Base-by-base conservation (phyloP, 23 red algal species). In the Gracilaria caudata region DNA sequence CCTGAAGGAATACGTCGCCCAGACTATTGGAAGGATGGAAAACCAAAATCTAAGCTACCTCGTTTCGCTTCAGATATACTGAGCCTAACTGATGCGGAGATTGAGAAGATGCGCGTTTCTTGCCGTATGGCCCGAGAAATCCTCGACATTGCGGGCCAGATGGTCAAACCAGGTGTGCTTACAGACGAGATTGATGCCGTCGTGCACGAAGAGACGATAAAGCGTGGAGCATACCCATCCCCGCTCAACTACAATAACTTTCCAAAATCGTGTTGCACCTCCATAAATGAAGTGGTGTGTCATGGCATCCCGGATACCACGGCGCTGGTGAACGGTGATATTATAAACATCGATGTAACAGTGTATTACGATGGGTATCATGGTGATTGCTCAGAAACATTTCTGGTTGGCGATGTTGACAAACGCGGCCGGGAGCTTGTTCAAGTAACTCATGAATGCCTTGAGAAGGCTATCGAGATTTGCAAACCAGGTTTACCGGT, bases 211-310 rank as follows among this genome's bases (percentile, higher is more conserved):
- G 97, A 95, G 61, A 94, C 82, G 7, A 59, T 99, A 8, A 75
- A 68, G 23, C 80, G 89, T 32, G 87, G 78, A 20, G 93, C 93
- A 17, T 99, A 99, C 64, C 97, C 97, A 35, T 95, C 93, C 30
- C 97, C 97, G 24, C 87, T 99, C 19, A 93, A 95, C n/a, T 99
- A 99, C 80, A 84, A 90, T 32, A 70, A 70, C 25, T 99, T 95
- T 71, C 97, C 97, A 56, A 99, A 99, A 53, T 92, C 83, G n/a
- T 95, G 92, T 64, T 99, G 97, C 54, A 99, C 97, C 7, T 99
- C 97, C 25, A 91, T 99, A 38, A 99, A 99, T 45, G 97, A 99
- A 84, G 86, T 99, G 6, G 79, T 99, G 55, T 99, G 97, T 66
- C 97, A 99, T 81, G 97, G 97, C 49, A 96, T 99, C 53, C 97